A percentile compares a stretch with the other conserved stretches of the same genome.
phyloP scores from a whole-genome alignment of 371 early-diverging fungal species.

The Mucor irregularis region DNA sequence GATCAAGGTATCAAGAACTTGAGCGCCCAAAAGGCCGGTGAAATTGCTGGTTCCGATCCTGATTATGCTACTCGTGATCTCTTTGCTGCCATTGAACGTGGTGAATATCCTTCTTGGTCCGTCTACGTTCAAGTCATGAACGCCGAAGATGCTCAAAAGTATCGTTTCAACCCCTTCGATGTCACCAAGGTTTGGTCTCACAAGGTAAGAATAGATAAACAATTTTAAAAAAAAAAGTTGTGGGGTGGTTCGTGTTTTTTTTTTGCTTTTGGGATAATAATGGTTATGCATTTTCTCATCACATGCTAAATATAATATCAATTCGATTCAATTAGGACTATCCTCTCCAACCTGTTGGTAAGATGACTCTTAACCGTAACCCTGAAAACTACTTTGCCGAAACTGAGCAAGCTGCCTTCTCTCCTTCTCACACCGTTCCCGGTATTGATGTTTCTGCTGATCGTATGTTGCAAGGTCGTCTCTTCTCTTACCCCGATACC shows the following conservation, averaged over 20 bases:
- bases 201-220: conserved; percentile 46
- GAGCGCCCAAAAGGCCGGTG: conserved; percentile 61
- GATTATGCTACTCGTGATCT: conserved; percentile 80
- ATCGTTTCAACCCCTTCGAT: conserved; percentile 80
- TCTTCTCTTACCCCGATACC: conserved; percentile 84
- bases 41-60: conserved; percentile 64
- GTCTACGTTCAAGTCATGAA: conserved; percentile 78
- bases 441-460: conserved; percentile 76
- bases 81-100: conserved; percentile 70
- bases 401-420: conserved; percentile 80
- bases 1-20: conserved; percentile 80
- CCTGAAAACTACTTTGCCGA: conserved; percentile 83
- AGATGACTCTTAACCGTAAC: conserved; percentile 74
- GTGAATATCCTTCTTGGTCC: conserved; percentile 76
- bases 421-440: conserved; percentile 72
- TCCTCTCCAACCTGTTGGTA: conserved; percentile 74
- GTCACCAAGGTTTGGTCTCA: conserved; percentile 86
- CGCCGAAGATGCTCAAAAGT: conserved; percentile 69
- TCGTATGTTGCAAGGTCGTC: conserved; percentile 79
- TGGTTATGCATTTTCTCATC: conserved; percentile 7
- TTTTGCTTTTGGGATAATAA: not conserved
- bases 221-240: too few species aligned
- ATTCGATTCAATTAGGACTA: conserved; percentile 49
- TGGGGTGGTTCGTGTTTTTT: too few species aligned
- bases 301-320: conserved; percentile 5